phyloP scores from a whole-genome alignment of 2,329 filamentous ascomycete species.

The Daldinia eschscholtzii region DNA sequence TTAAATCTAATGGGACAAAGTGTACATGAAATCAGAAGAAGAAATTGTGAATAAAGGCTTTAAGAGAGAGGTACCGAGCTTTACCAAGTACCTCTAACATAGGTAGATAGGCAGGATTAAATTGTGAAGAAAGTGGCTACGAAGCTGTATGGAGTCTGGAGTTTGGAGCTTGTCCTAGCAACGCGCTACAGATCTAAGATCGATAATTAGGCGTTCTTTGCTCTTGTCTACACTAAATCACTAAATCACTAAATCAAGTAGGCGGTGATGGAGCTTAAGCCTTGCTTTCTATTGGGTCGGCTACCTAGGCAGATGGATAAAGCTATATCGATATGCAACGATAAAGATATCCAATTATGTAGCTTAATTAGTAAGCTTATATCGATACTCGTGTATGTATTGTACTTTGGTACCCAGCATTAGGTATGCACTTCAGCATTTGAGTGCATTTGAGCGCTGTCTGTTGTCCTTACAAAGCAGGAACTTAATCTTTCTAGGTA shows the following conservation, averaged over 20 bases:
- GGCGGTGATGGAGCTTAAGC: constrained; percentile 7
- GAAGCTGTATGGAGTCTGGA: not conserved
- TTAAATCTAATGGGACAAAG: not conserved
- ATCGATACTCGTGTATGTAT: not conserved
- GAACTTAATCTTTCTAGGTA: too few species aligned
- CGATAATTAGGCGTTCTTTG: constrained; percentile 1
- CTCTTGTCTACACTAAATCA: too few species aligned
- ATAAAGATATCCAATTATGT: not conserved
- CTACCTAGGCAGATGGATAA: not conserved
- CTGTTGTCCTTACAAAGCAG: too few species aligned
- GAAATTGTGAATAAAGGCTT: not conserved
- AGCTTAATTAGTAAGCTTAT: not conserved
- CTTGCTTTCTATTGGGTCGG: not conserved
- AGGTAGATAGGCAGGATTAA: not conserved
- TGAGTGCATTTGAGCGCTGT: too few species aligned
- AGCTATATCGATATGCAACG: not conserved
- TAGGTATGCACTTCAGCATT: not conserved
- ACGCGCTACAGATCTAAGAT: constrained; percentile 4
- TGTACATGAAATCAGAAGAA: not conserved
- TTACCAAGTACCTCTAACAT: not conserved
- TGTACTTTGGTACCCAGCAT: too few species aligned
- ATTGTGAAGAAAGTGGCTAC: not conserved
- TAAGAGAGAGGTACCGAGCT: not conserved
- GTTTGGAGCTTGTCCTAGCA: constrained; percentile 9
- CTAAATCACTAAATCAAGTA: constrained; percentile 10